Percentiles rank a stretch among this genome's conserved stretches.
Conservation (phyloP, 108 stramenopile species). For the Cyclotella distinguenda region DNA sequence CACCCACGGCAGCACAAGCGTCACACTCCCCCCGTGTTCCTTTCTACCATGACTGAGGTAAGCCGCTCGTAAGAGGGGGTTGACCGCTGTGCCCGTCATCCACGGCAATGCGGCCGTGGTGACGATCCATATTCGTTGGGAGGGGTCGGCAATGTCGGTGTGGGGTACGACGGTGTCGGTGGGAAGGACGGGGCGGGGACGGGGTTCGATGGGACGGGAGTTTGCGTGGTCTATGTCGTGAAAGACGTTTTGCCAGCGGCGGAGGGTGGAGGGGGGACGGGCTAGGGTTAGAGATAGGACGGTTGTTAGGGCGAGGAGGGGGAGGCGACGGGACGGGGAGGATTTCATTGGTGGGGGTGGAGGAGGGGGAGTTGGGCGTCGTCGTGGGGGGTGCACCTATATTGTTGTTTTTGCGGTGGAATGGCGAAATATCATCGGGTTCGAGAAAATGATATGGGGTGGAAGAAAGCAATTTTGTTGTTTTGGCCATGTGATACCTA, state of each 20-base stretch:
- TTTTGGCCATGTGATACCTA: no score
- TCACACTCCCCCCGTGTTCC: constrained; percentile 65
- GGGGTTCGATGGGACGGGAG: no score
- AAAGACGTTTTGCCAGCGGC: neutral
- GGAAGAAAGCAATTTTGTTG: no score
- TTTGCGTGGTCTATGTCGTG: neutral
- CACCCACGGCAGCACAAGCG: constrained; percentile 88
- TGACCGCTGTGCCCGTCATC: constrained; percentile 94
- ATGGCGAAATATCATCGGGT: no score
- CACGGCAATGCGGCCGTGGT: constrained; percentile 90
- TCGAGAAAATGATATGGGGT: no score
- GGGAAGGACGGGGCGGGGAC: constrained; percentile 52
- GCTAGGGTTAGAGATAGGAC: neutral
- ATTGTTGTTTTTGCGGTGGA: no score
- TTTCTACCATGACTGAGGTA: constrained; percentile 68
- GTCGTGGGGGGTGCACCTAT: no score
- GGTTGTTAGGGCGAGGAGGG: neutral
- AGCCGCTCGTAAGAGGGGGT: constrained; percentile 85
- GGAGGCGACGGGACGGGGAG: no score
- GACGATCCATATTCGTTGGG: constrained; percentile 83
- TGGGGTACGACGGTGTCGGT: constrained; percentile 65
- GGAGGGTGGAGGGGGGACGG: neutral
- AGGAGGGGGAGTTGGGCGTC: no score
- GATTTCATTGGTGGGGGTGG: neutral
- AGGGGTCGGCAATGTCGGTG: constrained; percentile 71